Evolutionary conservation across 768 basidiomycete species (phyloP), one percentile per base, ranked within the genome.

Genomic region (Kondoa malvinella): DNA sequence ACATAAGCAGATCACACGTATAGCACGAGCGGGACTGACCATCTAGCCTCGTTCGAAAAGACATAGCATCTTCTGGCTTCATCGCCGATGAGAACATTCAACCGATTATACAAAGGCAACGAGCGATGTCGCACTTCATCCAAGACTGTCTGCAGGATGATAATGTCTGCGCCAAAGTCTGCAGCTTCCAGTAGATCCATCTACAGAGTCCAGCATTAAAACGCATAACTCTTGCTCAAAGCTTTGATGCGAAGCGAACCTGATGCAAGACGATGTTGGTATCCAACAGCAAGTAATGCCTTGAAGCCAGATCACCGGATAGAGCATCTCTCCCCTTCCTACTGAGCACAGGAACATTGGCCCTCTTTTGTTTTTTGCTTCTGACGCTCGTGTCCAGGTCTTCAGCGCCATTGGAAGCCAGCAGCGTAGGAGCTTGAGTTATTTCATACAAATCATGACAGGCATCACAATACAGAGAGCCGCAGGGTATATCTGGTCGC

Each of bases 81-180:
- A 71, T 85, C 83, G 70, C 84, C 87, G 32, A 87, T 81, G 60
- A 97, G 81, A 0, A 86, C 83, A 73, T 89, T 92, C 70, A 99
- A 81, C 33, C 92, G 86, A 76, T 92, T 96, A 78, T 89, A 91
- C 17, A 97, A 79, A 2, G 94, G 94, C 29, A 97, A 78, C 0
- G 88, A 91, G 25, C 95, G 83, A 76, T 97, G 95, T 68, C 94
- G 83, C 68, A 96, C 91, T 83, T 99, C 95, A 71, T 95, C 89
- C 65, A 97, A 80, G 1, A 96, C 92, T 0, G 94, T 99, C 78
- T 97, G 94, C 1, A 95, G 83, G 27, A 99, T 80, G 66, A 99
- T 86, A 66, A 96, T 84, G 0, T 92, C 90, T 0, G 86, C 80
- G 0, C 78, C 81, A 73, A 92, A 88, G 1, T 84, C 79, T 1